These are phyloP conservation scores for Candida pseudocylindracea DNA, from an alignment of 1,139 yeast genomes.

Conservation along the genomic window DNA sequence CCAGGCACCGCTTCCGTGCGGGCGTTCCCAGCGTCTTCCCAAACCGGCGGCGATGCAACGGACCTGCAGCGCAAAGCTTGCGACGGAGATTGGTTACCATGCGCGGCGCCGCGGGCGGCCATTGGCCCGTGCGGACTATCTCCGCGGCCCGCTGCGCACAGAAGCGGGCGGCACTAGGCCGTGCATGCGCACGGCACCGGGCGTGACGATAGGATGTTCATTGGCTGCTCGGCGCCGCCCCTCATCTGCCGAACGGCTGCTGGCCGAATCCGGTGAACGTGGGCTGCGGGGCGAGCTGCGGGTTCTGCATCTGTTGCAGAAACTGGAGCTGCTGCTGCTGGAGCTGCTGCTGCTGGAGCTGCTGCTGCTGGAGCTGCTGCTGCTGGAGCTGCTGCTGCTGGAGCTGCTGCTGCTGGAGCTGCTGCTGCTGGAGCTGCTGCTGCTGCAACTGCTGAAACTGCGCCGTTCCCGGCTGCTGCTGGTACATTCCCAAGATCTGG, in stretches of 20 bases:
- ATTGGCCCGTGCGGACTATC: too few relatives aligned
- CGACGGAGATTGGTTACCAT: too few relatives aligned
- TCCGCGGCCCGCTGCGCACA: too few relatives aligned
- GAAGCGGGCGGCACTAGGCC: too few relatives aligned
- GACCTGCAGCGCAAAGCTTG: too few relatives aligned
- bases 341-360: constrained; percentile 7
- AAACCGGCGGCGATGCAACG: too few relatives aligned
- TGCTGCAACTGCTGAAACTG: constrained; percentile 2
- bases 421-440: constrained; percentile 5
- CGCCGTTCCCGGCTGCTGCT: constrained; percentile 1
- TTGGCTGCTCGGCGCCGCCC: too few relatives aligned
- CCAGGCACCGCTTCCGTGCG: too few relatives aligned
- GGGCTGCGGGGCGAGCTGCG: neutral
- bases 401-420: constrained; percentile 4
- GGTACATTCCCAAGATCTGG: neutral
- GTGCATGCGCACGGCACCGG: too few relatives aligned
- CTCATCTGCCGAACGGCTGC: constrained; percentile 2
- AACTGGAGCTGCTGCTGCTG: constrained; percentile 5
- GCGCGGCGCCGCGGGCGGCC: too few relatives aligned
- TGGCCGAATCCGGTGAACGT: constrained; percentile 2
- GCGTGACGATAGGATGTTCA: too few relatives aligned
- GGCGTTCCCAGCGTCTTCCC: too few relatives aligned
- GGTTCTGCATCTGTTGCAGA: constrained; percentile 3
- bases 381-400: constrained; percentile 3
- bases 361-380: constrained; percentile 4